Base-by-base conservation (phyloP, 805 yeast species). In the Lachancea nothofagi region DNA sequence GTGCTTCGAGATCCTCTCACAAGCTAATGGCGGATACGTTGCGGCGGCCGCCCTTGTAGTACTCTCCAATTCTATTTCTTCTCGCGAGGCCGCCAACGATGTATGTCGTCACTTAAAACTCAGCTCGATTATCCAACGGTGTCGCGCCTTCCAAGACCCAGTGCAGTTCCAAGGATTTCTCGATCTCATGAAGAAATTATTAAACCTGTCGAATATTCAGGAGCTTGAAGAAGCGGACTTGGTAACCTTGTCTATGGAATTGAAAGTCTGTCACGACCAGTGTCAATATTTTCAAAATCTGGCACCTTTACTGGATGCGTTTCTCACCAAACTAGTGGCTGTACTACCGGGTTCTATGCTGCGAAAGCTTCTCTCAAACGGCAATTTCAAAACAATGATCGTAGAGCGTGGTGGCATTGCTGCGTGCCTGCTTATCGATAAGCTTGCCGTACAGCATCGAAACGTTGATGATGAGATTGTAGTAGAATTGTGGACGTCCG, bases 131-230 rank as follows among this genome's bases (percentile, higher is more conserved):
- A 45, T 56, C 3, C n/a, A 37, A 1, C 34, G 34, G 5, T 41
- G 48, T 4, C 23, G 32, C 5, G 36, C 28, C 6, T 40, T 61
- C 9, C 48, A 41, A 18, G 66, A 62, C 34, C 64, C 65, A 4
- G 43, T 59, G 42, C 57, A 58, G 37, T 57, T 43, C 28, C 64
- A 60, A 43, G 64, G 65, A 1, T 51, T 50, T 27, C 36, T 62
- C 6, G 61, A 57, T 40, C 38, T 59, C 12, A 23, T 52, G 4
- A 55, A 45, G 29, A 62, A 62, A 43, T 35, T 54, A 10, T 13
- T 62, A 8, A 57, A 49, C 27, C 27, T 55, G 7, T 38, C 50
- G 2, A 53, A 41, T 33, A 46, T 49, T 2, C 51, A 54, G 50
- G 48, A 48, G 9, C 21, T 57, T n/a, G 21, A 44, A 1, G 29